These are phyloP conservation scores for Monilinia fructigena DNA, from an alignment of 2,329 filamentous ascomycete genomes.

Conservation along the genomic window DNA sequence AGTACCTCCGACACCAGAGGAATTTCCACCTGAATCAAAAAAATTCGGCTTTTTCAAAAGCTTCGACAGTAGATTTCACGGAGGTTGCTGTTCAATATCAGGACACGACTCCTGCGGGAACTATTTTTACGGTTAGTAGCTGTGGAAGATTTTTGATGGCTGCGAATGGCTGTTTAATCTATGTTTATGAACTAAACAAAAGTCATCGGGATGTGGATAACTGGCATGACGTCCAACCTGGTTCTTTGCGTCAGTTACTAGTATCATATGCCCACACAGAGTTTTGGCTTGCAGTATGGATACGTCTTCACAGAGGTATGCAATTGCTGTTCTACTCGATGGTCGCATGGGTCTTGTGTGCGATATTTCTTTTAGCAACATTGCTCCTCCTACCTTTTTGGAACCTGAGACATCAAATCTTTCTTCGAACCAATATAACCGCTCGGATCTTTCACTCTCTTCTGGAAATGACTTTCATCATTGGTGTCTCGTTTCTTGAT, in stretches of 20 bases:
- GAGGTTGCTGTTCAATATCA: conserved; percentile 38
- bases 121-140: conserved; percentile 47
- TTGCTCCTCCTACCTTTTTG: conserved; percentile 2
- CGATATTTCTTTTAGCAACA: conserved; percentile 45
- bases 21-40: background rate
- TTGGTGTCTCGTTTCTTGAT: conserved; percentile 31
- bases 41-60: conserved; percentile 39
- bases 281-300: conserved; percentile 64
- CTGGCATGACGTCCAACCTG: conserved; percentile 25
- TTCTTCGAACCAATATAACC: background rate
- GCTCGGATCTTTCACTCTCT: background rate
- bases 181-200: conserved; percentile 50
- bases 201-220: conserved; percentile 22
- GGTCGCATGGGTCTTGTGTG: conserved; percentile 61
- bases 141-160: conserved; percentile 60
- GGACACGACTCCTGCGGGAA: conserved; percentile 30
- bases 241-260: conserved; percentile 47
- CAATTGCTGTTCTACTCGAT: conserved; percentile 58
- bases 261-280: conserved; percentile 54
- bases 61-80: conserved; percentile 43
- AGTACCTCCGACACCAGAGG: conserved; percentile 22
- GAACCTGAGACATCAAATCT: background rate
- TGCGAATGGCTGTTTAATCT: conserved; percentile 53
- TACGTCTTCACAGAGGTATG: conserved; percentile 53
- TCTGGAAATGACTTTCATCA: conserved; percentile 5